These are phyloP conservation scores for Citrus medica DNA, from an alignment of 345 rosid genomes.

Conservation along the genomic window DNA sequence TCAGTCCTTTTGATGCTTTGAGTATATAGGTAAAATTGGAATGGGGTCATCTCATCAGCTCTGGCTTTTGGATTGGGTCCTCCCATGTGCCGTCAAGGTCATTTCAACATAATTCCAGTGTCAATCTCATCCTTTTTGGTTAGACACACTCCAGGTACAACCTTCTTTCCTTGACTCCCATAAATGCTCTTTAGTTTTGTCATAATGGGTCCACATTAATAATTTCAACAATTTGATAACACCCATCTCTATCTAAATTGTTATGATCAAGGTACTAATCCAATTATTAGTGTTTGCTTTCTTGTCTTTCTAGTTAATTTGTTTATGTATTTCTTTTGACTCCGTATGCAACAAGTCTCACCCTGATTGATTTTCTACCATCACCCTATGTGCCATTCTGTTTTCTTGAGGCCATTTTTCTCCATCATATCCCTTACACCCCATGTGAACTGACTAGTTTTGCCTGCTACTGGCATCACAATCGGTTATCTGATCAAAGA, in stretches of 20 bases:
- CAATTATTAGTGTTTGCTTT: slow-evolving; percentile 15
- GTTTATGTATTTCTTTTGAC: not conserved
- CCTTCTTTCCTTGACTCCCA: slow-evolving; percentile 17
- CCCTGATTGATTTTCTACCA: slow-evolving; percentile 8
- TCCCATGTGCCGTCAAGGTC: slow-evolving; percentile 39
- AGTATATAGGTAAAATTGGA: slow-evolving; percentile 13
- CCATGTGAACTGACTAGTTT: slow-evolving; percentile 30
- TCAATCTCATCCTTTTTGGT: slow-evolving; percentile 21
- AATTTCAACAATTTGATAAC: not conserved
- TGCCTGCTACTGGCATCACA: slow-evolving; percentile 12
- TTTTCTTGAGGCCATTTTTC: slow-evolving; percentile 6
- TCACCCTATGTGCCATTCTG: slow-evolving; percentile 14
- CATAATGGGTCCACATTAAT: slow-evolving; percentile 18
- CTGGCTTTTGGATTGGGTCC: slow-evolving; percentile 33
- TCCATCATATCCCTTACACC: slow-evolving; percentile 15
- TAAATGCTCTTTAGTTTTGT: slow-evolving; percentile 7
- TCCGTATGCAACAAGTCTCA: not conserved
- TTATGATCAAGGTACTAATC: slow-evolving; percentile 29
- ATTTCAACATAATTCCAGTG: slow-evolving; percentile 36
- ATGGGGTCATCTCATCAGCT: slow-evolving; percentile 24
- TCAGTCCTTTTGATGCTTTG: slow-evolving; percentile 24
- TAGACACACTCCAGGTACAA: slow-evolving; percentile 26
- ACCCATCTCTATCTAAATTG: slow-evolving; percentile 21
- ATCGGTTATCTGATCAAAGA: slow-evolving; percentile 13
- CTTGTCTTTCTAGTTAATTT: slow-evolving; percentile 20